Evolutionary conservation across 495 filamentous ascomycete genomes (phyloP).

Genomic region (Ramalina peruviana): DNA sequence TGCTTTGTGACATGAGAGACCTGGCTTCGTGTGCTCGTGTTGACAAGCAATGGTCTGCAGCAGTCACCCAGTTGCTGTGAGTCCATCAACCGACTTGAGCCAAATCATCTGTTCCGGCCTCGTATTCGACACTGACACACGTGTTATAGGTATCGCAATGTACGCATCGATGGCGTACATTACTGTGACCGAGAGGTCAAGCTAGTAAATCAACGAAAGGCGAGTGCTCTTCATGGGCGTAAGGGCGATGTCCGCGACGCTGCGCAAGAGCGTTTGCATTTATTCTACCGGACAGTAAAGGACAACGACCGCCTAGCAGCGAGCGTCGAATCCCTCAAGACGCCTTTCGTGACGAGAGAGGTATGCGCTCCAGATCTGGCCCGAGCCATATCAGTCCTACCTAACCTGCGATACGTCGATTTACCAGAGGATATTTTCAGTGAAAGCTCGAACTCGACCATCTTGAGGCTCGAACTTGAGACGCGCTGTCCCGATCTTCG

Average conservation of each 20-base stretch:
- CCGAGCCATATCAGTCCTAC: conserved; percentile 69
- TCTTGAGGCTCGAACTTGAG: conserved; percentile 71
- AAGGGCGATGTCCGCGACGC: conserved; percentile 69
- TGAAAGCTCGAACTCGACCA: conserved; percentile 59
- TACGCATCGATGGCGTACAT: conserved; percentile 89
- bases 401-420: conserved; percentile 79
- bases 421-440: conserved; percentile 75
- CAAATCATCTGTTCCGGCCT: not conserved
- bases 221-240: conserved; percentile 57
- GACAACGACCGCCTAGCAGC: conserved; percentile 52
- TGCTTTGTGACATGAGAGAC: conserved; percentile 91
- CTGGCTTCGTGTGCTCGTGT: conserved; percentile 65
- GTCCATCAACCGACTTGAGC: conserved; percentile 15
- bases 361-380: conserved; percentile 73
- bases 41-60: conserved; percentile 53
- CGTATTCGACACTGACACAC: not conserved
- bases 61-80: conserved; percentile 46
- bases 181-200: conserved; percentile 81
- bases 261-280: conserved; percentile 55
- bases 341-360: conserved; percentile 94
- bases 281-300: conserved; percentile 69
- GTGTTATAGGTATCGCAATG: conserved; percentile 59
- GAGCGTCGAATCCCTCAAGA: conserved; percentile 64
- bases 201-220: conserved; percentile 61
- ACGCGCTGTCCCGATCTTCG: conserved; percentile 68